Conservation (phyloP, 2,329 filamentous ascomycete genomes). For the Xylariaceae sp. region DNA sequence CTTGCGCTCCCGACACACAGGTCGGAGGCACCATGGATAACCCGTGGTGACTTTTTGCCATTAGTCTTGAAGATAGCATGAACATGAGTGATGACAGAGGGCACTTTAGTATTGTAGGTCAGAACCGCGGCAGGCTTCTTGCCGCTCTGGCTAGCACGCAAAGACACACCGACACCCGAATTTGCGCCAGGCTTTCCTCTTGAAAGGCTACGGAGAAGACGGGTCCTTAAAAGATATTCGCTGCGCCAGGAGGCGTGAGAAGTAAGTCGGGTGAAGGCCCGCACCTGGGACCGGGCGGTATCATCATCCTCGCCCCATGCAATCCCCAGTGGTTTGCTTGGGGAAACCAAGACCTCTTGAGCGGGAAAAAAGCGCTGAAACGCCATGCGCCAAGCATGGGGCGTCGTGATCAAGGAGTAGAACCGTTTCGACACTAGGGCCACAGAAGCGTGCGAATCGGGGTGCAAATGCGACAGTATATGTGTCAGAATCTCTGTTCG, state of each 20-base stretch:
- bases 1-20: conserved; percentile 73
- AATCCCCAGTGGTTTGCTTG: conserved; percentile 33
- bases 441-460: conserved; percentile 74
- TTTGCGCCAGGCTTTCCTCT: conserved; percentile 71
- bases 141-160: conserved; percentile 45
- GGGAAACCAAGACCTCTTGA: conserved; percentile 49
- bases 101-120: conserved; percentile 80
- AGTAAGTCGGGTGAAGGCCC: conserved; percentile 77
- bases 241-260: conserved; percentile 88
- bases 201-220: conserved; percentile 72
- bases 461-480: conserved; percentile 82
- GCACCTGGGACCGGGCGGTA: conserved; percentile 62
- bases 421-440: conserved; percentile 85
- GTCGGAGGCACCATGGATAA: conserved; percentile 78
- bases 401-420: conserved; percentile 78
- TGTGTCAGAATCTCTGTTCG: conserved; percentile 81
- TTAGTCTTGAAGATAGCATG: conserved; percentile 67
- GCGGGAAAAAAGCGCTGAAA: conserved; percentile 89
- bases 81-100: conserved; percentile 71
- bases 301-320: conserved; percentile 45
- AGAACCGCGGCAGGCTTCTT: conserved; percentile 68
- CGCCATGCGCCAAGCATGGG: conserved; percentile 88
- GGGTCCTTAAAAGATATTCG: conserved; percentile 86
- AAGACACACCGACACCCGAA: conserved; percentile 45
- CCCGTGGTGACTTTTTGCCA: conserved; percentile 67